phyloP scores from a whole-genome alignment of 2,329 filamentous ascomycete genomes.

The Orbilia ellipsospora region DNA sequence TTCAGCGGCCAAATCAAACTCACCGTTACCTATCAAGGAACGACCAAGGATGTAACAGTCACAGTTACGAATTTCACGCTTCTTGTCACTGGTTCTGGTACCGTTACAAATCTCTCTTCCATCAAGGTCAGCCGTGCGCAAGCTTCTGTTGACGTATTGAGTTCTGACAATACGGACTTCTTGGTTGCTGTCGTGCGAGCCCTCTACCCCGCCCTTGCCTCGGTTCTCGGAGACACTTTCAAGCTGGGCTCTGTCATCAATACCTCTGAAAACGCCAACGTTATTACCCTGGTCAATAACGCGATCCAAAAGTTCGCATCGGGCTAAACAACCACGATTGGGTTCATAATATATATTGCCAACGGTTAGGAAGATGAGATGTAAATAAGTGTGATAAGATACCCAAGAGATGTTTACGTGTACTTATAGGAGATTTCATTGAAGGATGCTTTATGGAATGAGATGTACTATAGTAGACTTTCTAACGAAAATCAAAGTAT shows the following conservation, averaged over 20 bases:
- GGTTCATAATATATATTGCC: no score
- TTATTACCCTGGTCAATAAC: conserved; percentile 25
- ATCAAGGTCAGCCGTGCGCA: conserved; percentile 16
- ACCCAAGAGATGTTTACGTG: no score
- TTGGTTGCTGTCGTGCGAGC: conserved; percentile 22
- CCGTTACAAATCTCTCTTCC: conserved; percentile 9
- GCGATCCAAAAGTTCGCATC: conserved; percentile 36
- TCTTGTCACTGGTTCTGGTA: conserved; percentile 19
- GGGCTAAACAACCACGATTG: neutral
- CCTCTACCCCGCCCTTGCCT: conserved; percentile 31
- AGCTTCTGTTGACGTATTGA: conserved; percentile 20
- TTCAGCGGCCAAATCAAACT: conserved; percentile 20
- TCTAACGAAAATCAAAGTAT: no score
- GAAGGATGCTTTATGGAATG: neutral
- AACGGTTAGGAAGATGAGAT: no score
- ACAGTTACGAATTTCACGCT: conserved; percentile 14
- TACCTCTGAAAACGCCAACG: conserved; percentile 42
- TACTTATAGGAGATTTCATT: no score
- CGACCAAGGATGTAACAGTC: conserved; percentile 23
- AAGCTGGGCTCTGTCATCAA: conserved; percentile 34
- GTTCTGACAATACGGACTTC: conserved; percentile 14
- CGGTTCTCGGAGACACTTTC: conserved; percentile 36
- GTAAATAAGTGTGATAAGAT: no score
- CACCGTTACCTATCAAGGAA: conserved; percentile 21
- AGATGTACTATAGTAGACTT: neutral